phyloP scores from a whole-genome alignment of 2,329 filamentous ascomycete species.

The Aspergillus brunneoviolaceus region DNA sequence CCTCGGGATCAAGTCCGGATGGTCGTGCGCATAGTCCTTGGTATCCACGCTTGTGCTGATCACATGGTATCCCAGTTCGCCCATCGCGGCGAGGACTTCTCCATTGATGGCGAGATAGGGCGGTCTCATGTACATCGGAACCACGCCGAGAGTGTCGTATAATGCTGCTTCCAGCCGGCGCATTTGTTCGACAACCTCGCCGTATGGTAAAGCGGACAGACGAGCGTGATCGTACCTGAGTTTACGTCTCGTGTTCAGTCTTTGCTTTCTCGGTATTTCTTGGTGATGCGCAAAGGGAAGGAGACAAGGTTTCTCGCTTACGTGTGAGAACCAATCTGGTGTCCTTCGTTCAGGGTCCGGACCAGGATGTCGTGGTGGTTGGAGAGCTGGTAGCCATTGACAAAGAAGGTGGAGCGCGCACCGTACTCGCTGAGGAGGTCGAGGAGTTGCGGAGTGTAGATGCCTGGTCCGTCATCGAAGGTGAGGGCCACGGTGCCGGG shows the following conservation, averaged over 20 bases:
- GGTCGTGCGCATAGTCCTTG: constrained; percentile 42
- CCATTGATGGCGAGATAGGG: constrained; percentile 43
- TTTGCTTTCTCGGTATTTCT: too few species aligned
- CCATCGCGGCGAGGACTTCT: constrained; percentile 37
- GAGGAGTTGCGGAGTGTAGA: constrained; percentile 58
- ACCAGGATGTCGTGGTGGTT: constrained; percentile 28
- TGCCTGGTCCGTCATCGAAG: constrained; percentile 64
- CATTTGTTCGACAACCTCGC: constrained; percentile 42
- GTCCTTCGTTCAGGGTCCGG: constrained; percentile 39
- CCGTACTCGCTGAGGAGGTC: constrained; percentile 57
- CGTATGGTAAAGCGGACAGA: constrained; percentile 35
- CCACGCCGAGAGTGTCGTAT: constrained; percentile 41
- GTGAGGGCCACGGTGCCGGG: constrained; percentile 62
- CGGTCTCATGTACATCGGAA: constrained; percentile 51
- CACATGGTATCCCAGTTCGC: constrained; percentile 47
- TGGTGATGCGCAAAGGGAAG: too few species aligned
- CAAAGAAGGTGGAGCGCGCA: constrained; percentile 65
- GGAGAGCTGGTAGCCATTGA: constrained; percentile 45
- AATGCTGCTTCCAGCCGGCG: constrained; percentile 42
- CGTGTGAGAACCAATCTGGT: constrained; percentile 51
- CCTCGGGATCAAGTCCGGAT: constrained; percentile 27
- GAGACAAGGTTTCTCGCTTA: constrained; percentile 18
- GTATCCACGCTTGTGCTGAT: constrained; percentile 46
- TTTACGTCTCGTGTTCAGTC: neutral
- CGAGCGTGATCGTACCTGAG: constrained; percentile 42